Conservation (phyloP, 1,284 basidiomycete genomes). For the Cryptococcus sp. region DNA sequence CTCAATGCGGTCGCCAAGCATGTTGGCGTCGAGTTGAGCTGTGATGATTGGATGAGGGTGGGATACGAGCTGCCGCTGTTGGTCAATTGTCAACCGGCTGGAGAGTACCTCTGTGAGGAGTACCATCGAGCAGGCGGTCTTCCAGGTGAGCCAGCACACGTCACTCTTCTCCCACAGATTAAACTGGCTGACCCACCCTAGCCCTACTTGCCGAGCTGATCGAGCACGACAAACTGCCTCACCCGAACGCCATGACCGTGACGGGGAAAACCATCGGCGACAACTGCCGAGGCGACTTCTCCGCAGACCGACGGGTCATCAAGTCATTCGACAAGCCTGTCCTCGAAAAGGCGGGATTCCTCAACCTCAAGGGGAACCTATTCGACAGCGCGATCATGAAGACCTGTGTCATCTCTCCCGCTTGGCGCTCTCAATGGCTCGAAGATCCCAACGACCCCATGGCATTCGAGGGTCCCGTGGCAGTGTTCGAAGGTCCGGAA, state of each 20-base stretch:
- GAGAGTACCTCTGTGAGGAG: slow-evolving; percentile 44
- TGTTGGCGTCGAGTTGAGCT: slow-evolving; percentile 36
- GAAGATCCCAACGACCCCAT: slow-evolving; percentile 42
- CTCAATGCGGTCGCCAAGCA: slow-evolving; percentile 44
- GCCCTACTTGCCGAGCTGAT: slow-evolving; percentile 41
- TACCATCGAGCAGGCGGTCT: slow-evolving; percentile 45
- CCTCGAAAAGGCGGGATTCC: slow-evolving; percentile 40
- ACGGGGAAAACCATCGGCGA: slow-evolving; percentile 34
- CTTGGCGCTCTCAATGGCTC: slow-evolving; percentile 41
- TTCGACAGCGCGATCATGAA: slow-evolving; percentile 49
- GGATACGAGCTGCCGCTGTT: slow-evolving; percentile 41
- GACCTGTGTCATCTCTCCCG: slow-evolving; percentile 42
- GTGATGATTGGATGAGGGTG: slow-evolving; percentile 41
- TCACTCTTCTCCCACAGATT: not conserved
- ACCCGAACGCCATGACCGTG: slow-evolving; percentile 36
- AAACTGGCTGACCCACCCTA: slow-evolving; percentile 4
- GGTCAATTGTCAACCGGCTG: slow-evolving; percentile 42
- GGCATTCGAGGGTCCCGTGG: slow-evolving; percentile 46
- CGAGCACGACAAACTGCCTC: slow-evolving; percentile 31
- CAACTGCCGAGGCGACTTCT: slow-evolving; percentile 38
- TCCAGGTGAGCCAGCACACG: slow-evolving; percentile 20
- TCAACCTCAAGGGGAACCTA: slow-evolving; percentile 42
- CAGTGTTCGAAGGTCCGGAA: slow-evolving; percentile 46
- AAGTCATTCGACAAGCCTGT: slow-evolving; percentile 37
- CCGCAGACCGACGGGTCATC: slow-evolving; percentile 41